Conservation (phyloP, 192 early-diverging fungal species). For the Coemansia sp. region DNA sequence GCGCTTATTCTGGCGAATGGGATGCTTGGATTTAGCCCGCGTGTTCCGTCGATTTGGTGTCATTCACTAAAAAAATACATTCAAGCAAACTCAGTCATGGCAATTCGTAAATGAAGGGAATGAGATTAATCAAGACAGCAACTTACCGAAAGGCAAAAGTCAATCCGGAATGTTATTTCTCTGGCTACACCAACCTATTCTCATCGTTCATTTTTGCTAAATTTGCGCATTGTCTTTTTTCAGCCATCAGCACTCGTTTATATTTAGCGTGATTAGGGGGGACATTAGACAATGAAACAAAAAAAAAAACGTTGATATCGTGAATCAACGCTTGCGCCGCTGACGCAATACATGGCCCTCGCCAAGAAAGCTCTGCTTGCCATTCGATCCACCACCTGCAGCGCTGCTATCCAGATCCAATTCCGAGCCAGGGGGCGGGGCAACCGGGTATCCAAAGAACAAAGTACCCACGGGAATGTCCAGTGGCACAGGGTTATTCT, state of each 20-base stretch:
- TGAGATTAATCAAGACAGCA: too few species aligned
- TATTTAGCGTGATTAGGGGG: background rate
- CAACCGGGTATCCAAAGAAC: constrained; percentile 84
- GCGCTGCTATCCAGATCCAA: background rate
- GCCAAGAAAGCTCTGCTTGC: constrained; percentile 28
- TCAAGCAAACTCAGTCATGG: too few species aligned
- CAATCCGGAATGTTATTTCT: too few species aligned
- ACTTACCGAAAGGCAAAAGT: too few species aligned
- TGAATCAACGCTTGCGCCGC: constrained; percentile 41
- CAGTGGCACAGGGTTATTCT: constrained; percentile 62
- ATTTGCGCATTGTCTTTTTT: too few species aligned
- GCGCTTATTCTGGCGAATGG: background rate
- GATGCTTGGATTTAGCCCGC: background rate
- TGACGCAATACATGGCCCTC: constrained; percentile 38
- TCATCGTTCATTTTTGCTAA: too few species aligned
- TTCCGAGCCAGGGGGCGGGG: constrained; percentile 58
- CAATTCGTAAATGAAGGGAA: too few species aligned
- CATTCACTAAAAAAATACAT: background rate
- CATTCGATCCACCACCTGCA: background rate
- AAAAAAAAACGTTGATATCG: background rate
- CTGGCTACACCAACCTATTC: too few species aligned
- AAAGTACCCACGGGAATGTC: constrained; percentile 82
- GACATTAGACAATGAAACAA: background rate
- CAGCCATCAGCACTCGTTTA: too few species aligned
- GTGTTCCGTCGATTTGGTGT: background rate